A percentile compares a stretch with the other conserved stretches of the same genome.
Evolutionary conservation across 164 flowering plant genomes (phyloP).

Genomic region (Pachysandra terminalis): DNA sequence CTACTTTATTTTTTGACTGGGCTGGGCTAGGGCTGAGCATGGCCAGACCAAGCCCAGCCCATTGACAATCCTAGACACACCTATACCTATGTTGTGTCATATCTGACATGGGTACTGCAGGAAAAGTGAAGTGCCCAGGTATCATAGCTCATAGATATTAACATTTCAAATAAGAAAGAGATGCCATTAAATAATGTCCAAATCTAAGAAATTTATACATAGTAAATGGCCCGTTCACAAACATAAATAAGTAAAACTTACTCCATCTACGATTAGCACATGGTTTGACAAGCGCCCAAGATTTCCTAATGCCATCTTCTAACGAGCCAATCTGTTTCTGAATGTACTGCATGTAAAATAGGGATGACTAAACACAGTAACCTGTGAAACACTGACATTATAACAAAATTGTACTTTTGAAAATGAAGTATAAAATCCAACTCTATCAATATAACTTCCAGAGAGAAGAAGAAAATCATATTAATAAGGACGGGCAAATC

Average conservation of each 20-base stretch:
- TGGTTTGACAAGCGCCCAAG: conserved; percentile 49
- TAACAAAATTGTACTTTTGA: neutral
- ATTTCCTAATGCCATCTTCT: conserved; percentile 65
- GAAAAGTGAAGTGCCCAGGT: too few species aligned
- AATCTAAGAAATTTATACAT: too few species aligned
- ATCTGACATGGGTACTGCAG: too few species aligned
- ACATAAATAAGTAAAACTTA: conserved; percentile 28
- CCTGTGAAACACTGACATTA: neutral
- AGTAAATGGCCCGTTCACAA: neutral
- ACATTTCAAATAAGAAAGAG: too few species aligned
- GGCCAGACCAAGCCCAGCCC: too few species aligned
- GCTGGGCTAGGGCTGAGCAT: too few species aligned
- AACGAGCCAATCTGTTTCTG: conserved; percentile 46
- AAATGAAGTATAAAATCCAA: neutral
- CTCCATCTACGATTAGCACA: conserved; percentile 28
- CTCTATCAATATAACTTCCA: too few species aligned
- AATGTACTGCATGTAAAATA: conserved; percentile 52
- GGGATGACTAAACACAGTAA: neutral
- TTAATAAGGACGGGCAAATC: neutral
- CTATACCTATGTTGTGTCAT: too few species aligned
- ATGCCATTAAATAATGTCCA: too few species aligned
- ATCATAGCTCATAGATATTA: too few species aligned
- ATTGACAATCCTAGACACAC: too few species aligned
- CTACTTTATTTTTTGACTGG: too few species aligned
- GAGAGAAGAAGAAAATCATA: neutral